phyloP scores from a whole-genome alignment of 1,284 basidiomycete genomes.

The Taiwanofungus camphoratus region DNA sequence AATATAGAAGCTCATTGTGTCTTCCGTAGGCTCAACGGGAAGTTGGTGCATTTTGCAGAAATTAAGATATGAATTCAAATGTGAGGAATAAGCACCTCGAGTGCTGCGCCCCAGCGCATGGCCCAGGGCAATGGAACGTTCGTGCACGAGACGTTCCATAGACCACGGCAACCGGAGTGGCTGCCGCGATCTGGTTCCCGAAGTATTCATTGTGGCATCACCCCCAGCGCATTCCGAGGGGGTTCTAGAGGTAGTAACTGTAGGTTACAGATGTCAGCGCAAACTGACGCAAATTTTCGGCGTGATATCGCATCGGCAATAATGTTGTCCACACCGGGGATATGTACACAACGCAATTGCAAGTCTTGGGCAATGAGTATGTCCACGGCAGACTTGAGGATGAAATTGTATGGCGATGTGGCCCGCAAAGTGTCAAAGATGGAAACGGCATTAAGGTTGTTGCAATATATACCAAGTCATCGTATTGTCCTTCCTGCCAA shows the following conservation, averaged over 20 bases:
- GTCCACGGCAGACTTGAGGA: constrained; percentile 16
- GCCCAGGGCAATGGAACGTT: constrained; percentile 17
- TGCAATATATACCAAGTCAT: constrained; percentile 18
- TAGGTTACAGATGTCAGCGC: neutral
- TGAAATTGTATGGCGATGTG: constrained; percentile 14
- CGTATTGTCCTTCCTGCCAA: neutral
- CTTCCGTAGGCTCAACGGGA: constrained; percentile 26
- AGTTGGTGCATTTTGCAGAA: constrained; percentile 29
- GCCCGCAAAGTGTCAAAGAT: constrained; percentile 21
- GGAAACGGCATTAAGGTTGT: constrained; percentile 23
- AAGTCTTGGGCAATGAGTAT: constrained; percentile 10
- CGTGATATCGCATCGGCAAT: constrained; percentile 25
- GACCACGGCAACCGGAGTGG: constrained; percentile 18
- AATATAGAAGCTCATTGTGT: constrained; percentile 16
- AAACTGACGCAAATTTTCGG: neutral
- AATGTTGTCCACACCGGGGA: constrained; percentile 19
- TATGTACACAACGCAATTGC: constrained; percentile 20
- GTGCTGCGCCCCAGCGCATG: constrained; percentile 16
- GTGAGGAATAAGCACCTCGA: constrained; percentile 17
- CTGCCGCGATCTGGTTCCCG: constrained; percentile 10
- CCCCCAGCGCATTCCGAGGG: constrained; percentile 25
- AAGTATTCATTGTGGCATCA: constrained; percentile 12
- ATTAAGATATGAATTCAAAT: constrained; percentile 24
- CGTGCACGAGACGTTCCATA: constrained; percentile 14
- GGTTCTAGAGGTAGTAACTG: constrained; percentile 17